These are phyloP conservation scores for Caryopteris hybrid DNA, from an alignment of 305 asterid genomes.

Conservation along the genomic window DNA sequence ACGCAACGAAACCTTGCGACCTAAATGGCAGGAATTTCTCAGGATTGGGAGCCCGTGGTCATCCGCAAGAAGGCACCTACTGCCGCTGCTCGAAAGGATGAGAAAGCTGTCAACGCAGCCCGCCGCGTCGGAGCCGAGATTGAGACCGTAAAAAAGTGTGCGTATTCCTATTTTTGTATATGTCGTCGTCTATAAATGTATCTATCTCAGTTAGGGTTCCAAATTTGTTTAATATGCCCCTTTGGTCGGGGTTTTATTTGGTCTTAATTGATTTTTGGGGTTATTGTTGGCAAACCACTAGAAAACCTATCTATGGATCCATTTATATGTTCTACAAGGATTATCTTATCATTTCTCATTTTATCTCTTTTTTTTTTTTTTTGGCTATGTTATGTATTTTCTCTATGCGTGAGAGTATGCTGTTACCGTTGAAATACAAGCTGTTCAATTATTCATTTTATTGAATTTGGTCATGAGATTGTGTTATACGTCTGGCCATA, in stretches of 20 bases:
- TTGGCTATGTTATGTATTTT: not conserved
- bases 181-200: not conserved
- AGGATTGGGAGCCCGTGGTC: slow-evolving; percentile 98
- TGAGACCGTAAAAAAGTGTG: slow-evolving; percentile 79
- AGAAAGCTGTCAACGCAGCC: slow-evolving; percentile 99
- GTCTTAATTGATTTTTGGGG: not conserved
- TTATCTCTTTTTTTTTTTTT: not conserved
- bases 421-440: not conserved
- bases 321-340: not conserved
- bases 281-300: not conserved
- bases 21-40: slow-evolving; percentile 54
- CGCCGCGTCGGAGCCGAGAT: slow-evolving; percentile 97
- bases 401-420: not conserved
- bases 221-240: not conserved
- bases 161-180: not conserved
- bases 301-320: not conserved
- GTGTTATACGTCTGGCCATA: not conserved
- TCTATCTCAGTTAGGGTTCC: slow-evolving; percentile 4
- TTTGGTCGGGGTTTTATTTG: not conserved
- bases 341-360: not conserved
- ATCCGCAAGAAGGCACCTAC: slow-evolving; percentile 91
- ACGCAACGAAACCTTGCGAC: not conserved
- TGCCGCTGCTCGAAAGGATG: slow-evolving; percentile 97
- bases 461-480: not conserved
- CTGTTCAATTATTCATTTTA: too few relatives aligned